phyloP scores from a whole-genome alignment of 495 filamentous ascomycete genomes.

The Halenospora varia region DNA sequence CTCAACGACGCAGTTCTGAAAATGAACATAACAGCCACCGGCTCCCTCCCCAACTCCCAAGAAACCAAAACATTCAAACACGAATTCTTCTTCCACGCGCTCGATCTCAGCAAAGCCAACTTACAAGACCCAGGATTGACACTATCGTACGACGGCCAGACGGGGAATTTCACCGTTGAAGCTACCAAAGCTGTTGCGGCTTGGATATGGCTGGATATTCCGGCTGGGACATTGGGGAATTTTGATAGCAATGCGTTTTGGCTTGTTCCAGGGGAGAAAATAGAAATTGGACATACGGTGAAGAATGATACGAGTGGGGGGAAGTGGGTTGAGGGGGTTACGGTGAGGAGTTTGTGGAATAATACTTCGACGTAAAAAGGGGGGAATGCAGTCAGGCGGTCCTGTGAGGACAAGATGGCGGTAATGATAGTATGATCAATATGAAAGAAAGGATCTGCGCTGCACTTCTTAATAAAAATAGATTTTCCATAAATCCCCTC shows the following conservation, averaged over 20 bases:
- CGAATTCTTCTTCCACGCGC: constrained; percentile 51
- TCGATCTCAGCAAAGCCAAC: constrained; percentile 45
- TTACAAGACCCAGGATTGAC: constrained; percentile 53
- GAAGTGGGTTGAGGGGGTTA: constrained; percentile 51
- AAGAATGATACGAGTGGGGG: constrained; percentile 36
- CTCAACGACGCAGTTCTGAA: constrained; percentile 47
- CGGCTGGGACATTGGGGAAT: constrained; percentile 50
- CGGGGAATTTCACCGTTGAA: constrained; percentile 48
- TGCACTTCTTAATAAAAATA: no score
- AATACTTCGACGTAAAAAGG: constrained; percentile 42
- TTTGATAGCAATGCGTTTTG: constrained; percentile 62
- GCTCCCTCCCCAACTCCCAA: constrained; percentile 49
- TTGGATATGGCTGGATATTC: constrained; percentile 66
- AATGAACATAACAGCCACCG: constrained; percentile 49
- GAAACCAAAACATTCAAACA: constrained; percentile 48
- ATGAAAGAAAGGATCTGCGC: no score
- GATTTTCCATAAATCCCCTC: no score
- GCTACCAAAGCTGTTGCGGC: constrained; percentile 55
- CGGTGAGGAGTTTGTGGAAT: constrained; percentile 61
- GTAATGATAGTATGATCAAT: no score
- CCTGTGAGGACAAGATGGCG: no score
- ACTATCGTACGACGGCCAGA: constrained; percentile 35
- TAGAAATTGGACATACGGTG: constrained; percentile 43
- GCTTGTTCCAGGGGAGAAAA: constrained; percentile 49
- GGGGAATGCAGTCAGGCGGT: no score